phyloP scores from a whole-genome alignment of 2,329 filamentous ascomycete genomes.

The Penicillium hesseltinei region DNA sequence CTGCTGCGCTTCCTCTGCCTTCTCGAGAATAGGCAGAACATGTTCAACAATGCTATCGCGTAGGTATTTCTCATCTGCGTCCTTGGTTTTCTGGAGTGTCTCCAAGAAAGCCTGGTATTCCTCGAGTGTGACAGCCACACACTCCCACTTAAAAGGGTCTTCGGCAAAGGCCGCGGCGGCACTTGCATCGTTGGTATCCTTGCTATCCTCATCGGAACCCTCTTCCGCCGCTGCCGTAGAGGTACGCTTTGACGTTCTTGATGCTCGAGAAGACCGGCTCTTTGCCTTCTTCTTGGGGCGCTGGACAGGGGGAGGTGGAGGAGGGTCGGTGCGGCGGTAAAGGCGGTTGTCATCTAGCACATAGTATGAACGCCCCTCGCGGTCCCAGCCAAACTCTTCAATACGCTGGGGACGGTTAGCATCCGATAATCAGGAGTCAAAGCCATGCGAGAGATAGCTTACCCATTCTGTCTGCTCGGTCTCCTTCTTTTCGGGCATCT shows the following conservation, averaged over 20 bases:
- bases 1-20: slow-evolving; percentile 65
- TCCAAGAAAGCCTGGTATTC: slow-evolving; percentile 73
- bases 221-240: slow-evolving; percentile 41
- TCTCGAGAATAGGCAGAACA: slow-evolving; percentile 79
- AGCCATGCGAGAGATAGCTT: slow-evolving; percentile 32
- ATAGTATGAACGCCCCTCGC: slow-evolving; percentile 80
- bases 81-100: slow-evolving; percentile 70
- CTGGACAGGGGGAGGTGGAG: slow-evolving; percentile 54
- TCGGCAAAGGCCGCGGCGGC: slow-evolving; percentile 47
- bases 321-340: slow-evolving; percentile 80
- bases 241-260: slow-evolving; percentile 68
- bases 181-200: slow-evolving; percentile 25
- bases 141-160: slow-evolving; percentile 82
- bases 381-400: slow-evolving; percentile 70
- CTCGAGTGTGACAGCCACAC: slow-evolving; percentile 74
- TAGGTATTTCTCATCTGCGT: slow-evolving; percentile 80
- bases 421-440: not conserved
- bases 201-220: slow-evolving; percentile 46
- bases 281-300: slow-evolving; percentile 62
- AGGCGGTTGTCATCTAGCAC: slow-evolving; percentile 91
- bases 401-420: slow-evolving; percentile 41
- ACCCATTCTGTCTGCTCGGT: slow-evolving; percentile 82
- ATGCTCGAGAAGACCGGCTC: slow-evolving; percentile 62
- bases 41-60: slow-evolving; percentile 70
- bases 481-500: slow-evolving; percentile 79